Base-by-base conservation (phyloP, 225 moss, liverwort and hornwort genomes). In the Lunularia cruciata region DNA sequence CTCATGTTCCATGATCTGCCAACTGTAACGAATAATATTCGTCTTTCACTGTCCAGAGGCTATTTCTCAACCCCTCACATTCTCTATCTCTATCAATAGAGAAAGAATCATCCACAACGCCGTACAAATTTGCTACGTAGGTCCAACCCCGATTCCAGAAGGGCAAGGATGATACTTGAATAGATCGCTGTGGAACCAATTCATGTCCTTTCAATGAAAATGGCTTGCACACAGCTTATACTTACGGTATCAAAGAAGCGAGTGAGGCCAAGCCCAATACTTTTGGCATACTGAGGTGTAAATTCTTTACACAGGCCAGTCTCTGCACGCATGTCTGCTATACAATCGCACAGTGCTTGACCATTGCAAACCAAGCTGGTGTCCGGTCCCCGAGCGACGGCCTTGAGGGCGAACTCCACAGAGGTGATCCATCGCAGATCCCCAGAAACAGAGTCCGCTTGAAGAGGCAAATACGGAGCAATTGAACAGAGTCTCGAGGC, bases 311-410 rank as follows among this genome's bases (percentile, higher is more conserved):
- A 69, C 25, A 76, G 77, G 8, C 84, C 81, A 45, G 65, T 87
- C 67, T 87, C 88, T 47, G 59, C 76, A 51, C 86, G 92, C 76
- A 90, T 83, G 68, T 95, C 92, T 34, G 81, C 76, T 14, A 95
- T 87, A 43, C 81, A 85, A 69, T 90, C 83, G 48, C 72, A 82
- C n/a, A 95, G 78, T 5, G 86, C 79, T 63, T 73, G 75, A 60
- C 86, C 88, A 15, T 48, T 86, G 63, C 57, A 71, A 30, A 92
- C 85, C 59, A 73, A 56, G 73, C 92, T 95, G 15, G 84, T 81
- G 39, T 49, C 57, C 28, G 92, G 88, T 18, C 95, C 92, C 68
- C 87, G 88, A 36, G 83, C 83, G 19, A 95, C 64, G 8, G 85
- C 83, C 60, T 87, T 86, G 23, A 95, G 78, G 22, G 88, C 82